Evolutionary conservation across 176 grass and related monocot genomes (phyloP), one percentile per base, ranked within the genome.

Genomic region (Triticum dicoccoides): DNA sequence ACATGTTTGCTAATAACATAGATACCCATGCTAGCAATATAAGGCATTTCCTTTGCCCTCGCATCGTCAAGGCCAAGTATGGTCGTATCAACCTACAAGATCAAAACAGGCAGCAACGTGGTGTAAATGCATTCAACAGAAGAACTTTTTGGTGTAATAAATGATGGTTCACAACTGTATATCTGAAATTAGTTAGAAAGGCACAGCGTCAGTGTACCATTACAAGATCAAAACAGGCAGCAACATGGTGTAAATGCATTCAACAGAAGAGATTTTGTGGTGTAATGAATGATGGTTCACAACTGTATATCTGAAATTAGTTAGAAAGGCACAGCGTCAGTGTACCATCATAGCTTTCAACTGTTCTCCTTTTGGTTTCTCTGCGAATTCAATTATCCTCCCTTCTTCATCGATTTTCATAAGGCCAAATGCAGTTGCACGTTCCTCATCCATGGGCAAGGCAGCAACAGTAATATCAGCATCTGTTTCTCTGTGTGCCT

Each of bases 361-460:
- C 12, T 91, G 65, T 4, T 99, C 97, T 73, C 97, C 97, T 88
- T 97, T 99, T 21, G 97, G 97, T 85, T 99, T 99, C 59, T 99
- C 97, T 1, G 94, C 66, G 35, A 99, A 99, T 84, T 99, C 92
- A 69, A 90, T 83, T 59, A 99, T 97, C 58, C 90, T 89, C 15
- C 97, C 97, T 79, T 99, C 97, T 73, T 99, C 94, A 44, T 99
- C 89, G 3, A 99, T 97, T 80, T 99, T 99, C 97, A 99, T 99
- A 13, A 99, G 85, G 5, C 97, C 97, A 78, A 99, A 99, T 11
- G 94, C 94, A 61, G 97, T 97, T 80, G 97, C 97, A 66, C 92
- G 92, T 78, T 87, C 74, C 83, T 99, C 97, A 83, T 99, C 97
- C 94, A 99, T 90, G 1, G 97, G 97, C 39, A 99, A 59, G 33